phyloP scores from a whole-genome alignment of 2,329 filamentous ascomycete genomes.

The Fusarium pseudocircinatum region DNA sequence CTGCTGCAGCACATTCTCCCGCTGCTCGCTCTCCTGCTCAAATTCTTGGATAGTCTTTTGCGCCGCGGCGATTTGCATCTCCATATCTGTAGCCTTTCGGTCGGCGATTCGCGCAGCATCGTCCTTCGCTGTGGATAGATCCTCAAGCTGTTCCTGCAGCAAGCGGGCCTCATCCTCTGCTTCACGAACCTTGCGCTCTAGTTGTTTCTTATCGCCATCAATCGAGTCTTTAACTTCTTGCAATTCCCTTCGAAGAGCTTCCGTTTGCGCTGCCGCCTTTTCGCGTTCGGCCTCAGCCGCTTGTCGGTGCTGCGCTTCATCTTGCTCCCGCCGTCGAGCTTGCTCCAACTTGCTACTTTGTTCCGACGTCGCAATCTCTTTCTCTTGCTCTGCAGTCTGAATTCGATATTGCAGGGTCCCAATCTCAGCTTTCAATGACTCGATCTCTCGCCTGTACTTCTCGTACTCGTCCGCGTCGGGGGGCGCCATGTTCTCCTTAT shows the following conservation, averaged over 20 bases:
- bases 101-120: slow-evolving; percentile 73
- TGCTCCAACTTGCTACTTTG: slow-evolving; percentile 88
- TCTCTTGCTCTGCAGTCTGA: slow-evolving; percentile 87
- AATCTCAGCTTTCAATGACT: slow-evolving; percentile 88
- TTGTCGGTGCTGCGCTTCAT: slow-evolving; percentile 78
- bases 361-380: slow-evolving; percentile 79
- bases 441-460: slow-evolving; percentile 65
- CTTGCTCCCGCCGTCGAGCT: slow-evolving; percentile 80
- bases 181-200: slow-evolving; percentile 76
- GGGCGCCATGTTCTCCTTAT: slow-evolving; percentile 68
- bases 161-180: slow-evolving; percentile 76
- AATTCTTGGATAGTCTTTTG: slow-evolving; percentile 65
- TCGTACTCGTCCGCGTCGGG: slow-evolving; percentile 69
- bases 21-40: slow-evolving; percentile 65
- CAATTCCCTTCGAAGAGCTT: slow-evolving; percentile 61
- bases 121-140: slow-evolving; percentile 69
- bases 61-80: slow-evolving; percentile 59
- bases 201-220: slow-evolving; percentile 67
- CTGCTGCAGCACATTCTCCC: slow-evolving; percentile 65
- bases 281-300: slow-evolving; percentile 65
- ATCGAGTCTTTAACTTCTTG: slow-evolving; percentile 60
- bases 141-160: slow-evolving; percentile 84
- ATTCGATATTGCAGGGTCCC: slow-evolving; percentile 89
- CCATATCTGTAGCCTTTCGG: slow-evolving; percentile 63
- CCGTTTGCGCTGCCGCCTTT: slow-evolving; percentile 60